Percentiles rank a stretch among this genome's conserved stretches.
Conservation (phyloP, 768 basidiomycete genomes). For the Punctularia strigosozonata region DNA sequence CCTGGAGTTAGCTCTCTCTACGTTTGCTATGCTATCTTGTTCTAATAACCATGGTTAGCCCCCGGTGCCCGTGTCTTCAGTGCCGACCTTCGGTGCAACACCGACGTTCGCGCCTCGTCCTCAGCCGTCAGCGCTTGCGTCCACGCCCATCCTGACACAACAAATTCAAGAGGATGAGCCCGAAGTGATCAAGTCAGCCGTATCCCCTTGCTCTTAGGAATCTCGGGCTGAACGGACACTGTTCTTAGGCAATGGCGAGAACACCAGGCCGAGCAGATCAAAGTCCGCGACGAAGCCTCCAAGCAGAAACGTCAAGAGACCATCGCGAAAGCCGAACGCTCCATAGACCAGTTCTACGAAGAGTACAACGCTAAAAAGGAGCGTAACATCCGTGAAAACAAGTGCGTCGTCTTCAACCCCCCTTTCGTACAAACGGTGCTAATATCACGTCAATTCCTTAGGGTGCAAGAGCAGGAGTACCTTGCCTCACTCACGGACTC, state of each 20-base stretch:
- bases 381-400: constrained; percentile 86
- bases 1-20: constrained; percentile 23
- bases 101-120: constrained; percentile 68
- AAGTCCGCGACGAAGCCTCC: constrained; percentile 69
- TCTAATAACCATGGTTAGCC: too few relatives aligned
- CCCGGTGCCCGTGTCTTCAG: too few relatives aligned
- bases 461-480: constrained; percentile 82
- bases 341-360: constrained; percentile 87
- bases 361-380: constrained; percentile 84
- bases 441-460: constrained; percentile 18
- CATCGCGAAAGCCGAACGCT: constrained; percentile 70
- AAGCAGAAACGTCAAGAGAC: constrained; percentile 71
- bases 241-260: constrained; percentile 73
- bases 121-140: constrained; percentile 56
- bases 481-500: constrained; percentile 58
- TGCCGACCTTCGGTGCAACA: constrained; percentile 33
- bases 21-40: too few relatives aligned
- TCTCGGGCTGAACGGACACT: neutral
- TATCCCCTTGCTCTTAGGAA: neutral
- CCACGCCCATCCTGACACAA: constrained; percentile 65
- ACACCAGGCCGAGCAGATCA: constrained; percentile 76
- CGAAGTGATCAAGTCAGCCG: constrained; percentile 67
- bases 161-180: constrained; percentile 69
- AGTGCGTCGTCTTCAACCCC: constrained; percentile 39
- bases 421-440: neutral